Evolutionary conservation across 169 alveolate species (phyloP).

Genomic region (Blepharisma undulans): DNA sequence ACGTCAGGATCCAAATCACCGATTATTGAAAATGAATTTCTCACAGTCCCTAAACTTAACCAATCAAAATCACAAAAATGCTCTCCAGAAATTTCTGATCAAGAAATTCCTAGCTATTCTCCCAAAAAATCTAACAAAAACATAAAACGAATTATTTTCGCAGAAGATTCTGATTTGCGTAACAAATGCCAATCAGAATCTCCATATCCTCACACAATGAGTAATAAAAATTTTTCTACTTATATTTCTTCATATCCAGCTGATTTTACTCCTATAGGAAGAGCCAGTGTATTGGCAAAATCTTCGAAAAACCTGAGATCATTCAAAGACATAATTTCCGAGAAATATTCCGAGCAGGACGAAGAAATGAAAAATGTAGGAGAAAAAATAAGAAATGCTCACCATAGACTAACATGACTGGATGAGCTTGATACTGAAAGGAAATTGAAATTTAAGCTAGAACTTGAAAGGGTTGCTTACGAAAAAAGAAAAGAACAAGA

Average conservation of each 20-base stretch:
- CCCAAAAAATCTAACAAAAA: neutral
- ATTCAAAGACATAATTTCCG: neutral
- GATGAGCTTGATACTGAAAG: neutral
- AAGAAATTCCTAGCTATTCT: neutral
- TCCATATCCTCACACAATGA: neutral
- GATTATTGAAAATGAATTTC: neutral
- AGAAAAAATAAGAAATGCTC: neutral
- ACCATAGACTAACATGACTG: constrained; percentile 5
- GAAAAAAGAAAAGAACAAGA: neutral
- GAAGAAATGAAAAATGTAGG: neutral
- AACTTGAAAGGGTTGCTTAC: constrained; percentile 14
- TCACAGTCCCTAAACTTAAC: neutral
- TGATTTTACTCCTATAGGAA: neutral
- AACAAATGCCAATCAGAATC: neutral
- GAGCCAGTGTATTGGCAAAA: neutral
- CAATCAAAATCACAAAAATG: neutral
- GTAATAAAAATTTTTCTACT: neutral
- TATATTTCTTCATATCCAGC: neutral
- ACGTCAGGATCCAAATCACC: neutral
- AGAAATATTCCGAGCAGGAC: neutral
- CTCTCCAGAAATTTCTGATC: neutral
- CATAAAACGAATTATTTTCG: neutral
- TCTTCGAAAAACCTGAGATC: neutral
- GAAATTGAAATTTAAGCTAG: constrained; percentile 15
- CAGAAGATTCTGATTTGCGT: neutral